A percentile compares a stretch with the other conserved stretches of the same genome.
These are phyloP conservation scores for Akanthomyces muscarius DNA, from an alignment of 2,329 filamentous ascomycete genomes.

Conservation along the genomic window DNA sequence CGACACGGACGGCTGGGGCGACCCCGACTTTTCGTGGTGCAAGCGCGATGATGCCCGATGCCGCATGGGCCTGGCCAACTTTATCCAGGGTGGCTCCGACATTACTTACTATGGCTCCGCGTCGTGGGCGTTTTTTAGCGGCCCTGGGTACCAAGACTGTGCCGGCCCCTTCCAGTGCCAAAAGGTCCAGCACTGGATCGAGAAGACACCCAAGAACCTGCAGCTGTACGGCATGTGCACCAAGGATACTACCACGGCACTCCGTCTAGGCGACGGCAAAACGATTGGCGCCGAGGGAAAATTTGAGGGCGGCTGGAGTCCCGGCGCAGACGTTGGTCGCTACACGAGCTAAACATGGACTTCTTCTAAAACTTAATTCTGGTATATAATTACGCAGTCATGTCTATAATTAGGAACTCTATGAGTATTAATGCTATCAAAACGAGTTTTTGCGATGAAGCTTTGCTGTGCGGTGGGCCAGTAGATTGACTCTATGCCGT, in stretches of 20 bases:
- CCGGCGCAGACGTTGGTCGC: constrained; percentile 7
- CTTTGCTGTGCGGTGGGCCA: too few species aligned
- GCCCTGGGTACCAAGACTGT: constrained; percentile 34
- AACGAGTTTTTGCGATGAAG: neutral
- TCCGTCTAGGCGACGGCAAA: constrained; percentile 35
- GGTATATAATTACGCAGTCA: constrained; percentile 9
- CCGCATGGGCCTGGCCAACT: constrained; percentile 40
- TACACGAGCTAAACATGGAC: neutral
- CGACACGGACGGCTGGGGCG: constrained; percentile 35
- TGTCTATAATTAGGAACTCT: neutral
- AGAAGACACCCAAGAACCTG: constrained; percentile 34
- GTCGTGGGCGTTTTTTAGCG: constrained; percentile 25
- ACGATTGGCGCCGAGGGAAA: constrained; percentile 28
- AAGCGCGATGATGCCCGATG: constrained; percentile 33
- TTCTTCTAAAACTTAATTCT: neutral
- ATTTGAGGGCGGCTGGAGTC: constrained; percentile 23
- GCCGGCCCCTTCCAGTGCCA: constrained; percentile 31
- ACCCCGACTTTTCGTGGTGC: constrained; percentile 42
- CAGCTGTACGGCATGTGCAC: constrained; percentile 40
- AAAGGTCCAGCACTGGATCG: constrained; percentile 37
- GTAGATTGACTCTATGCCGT: too few species aligned
- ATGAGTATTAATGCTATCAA: neutral
- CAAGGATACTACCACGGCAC: constrained; percentile 33
- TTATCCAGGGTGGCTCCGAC: constrained; percentile 38
- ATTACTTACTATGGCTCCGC: constrained; percentile 41